phyloP scores from a whole-genome alignment of 495 filamentous ascomycete genomes.

The Penicillium diatomitis region DNA sequence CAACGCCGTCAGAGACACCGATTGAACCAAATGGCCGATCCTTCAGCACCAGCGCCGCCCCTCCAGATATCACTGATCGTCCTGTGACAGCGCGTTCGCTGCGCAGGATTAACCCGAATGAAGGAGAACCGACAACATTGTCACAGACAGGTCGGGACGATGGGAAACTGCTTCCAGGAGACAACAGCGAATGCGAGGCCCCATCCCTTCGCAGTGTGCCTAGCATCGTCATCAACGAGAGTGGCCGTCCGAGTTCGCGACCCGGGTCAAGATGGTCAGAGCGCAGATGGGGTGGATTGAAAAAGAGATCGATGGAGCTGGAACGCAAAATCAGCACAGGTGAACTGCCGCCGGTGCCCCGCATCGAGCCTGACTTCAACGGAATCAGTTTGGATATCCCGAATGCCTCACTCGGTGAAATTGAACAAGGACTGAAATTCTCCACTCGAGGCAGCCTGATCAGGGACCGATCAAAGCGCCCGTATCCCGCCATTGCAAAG shows the following conservation, averaged over 20 bases:
- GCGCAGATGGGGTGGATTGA: conserved; percentile 32
- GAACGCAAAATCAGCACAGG: conserved; percentile 22
- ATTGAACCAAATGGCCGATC: conserved; percentile 20
- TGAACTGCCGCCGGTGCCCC: conserved; percentile 26
- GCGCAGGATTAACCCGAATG: conserved; percentile 6
- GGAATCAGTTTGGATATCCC: conserved; percentile 51
- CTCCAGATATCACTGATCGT: conserved; percentile 12
- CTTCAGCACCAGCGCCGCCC: conserved; percentile 20
- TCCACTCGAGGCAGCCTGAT: conserved; percentile 47
- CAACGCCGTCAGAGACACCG: conserved; percentile 17
- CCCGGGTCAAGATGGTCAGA: conserved; percentile 36
- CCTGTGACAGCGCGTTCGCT: conserved; percentile 9
- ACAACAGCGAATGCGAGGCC: conserved; percentile 5
- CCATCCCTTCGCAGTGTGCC: conserved; percentile 32
- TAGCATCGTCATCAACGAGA: conserved; percentile 35
- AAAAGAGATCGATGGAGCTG: conserved; percentile 29
- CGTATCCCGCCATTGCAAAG: conserved; percentile 10
- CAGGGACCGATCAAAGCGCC: conserved; percentile 16
- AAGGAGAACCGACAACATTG: conserved; percentile 5
- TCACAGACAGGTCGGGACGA: conserved; percentile 4
- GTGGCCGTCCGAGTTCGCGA: conserved; percentile 28
- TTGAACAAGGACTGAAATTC: conserved; percentile 47
- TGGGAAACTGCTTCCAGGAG: conserved; percentile 10
- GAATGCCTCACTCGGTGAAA: conserved; percentile 40
- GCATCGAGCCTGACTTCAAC: conserved; percentile 36